Conservation (phyloP, 2,329 filamentous ascomycete species). For the Chaetomium sp. region DNA sequence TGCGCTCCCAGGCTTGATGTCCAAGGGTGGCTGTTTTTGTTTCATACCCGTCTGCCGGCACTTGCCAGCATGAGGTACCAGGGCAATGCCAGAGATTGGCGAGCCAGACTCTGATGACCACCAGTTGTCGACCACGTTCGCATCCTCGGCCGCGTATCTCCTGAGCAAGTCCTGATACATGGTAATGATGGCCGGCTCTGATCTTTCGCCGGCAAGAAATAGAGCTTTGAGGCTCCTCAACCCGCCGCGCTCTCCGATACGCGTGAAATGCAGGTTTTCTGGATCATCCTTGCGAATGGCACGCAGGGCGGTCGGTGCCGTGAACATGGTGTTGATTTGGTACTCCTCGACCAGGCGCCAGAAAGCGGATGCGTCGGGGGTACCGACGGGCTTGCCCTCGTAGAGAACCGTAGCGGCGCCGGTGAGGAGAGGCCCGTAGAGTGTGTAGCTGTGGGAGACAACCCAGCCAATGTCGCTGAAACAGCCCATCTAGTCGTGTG, state of each 20-base stretch:
- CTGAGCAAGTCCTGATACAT: conserved; percentile 76
- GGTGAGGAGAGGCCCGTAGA: conserved; percentile 83
- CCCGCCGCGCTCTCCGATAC: conserved; percentile 67
- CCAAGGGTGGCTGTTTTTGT: conserved; percentile 49
- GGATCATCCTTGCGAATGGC: conserved; percentile 87
- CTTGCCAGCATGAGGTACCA: conserved; percentile 60
- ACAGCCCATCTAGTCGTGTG: conserved; percentile 39
- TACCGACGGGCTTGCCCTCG: conserved; percentile 92
- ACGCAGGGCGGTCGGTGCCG: conserved; percentile 82
- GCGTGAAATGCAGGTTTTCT: conserved; percentile 65
- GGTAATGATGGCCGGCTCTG: conserved; percentile 80
- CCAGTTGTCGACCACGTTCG: conserved; percentile 62
- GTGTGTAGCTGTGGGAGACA: conserved; percentile 75
- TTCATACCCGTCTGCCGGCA: conserved; percentile 50
- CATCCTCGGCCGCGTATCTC: conserved; percentile 66
- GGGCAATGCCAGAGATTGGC: conserved; percentile 59
- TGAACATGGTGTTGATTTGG: conserved; percentile 81
- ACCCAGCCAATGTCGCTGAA: conserved; percentile 85
- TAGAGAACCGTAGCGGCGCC: conserved; percentile 87
- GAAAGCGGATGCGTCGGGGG: conserved; percentile 82
- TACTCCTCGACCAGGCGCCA: conserved; percentile 87
- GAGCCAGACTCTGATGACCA: conserved; percentile 63
- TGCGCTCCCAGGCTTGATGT: conserved; percentile 80
- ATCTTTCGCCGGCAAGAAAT: conserved; percentile 87
- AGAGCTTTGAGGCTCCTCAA: conserved; percentile 72